A percentile compares a stretch with the other conserved stretches of the same genome.
phyloP scores from a whole-genome alignment of 495 filamentous ascomycete species.

The Thozetella sp. region DNA sequence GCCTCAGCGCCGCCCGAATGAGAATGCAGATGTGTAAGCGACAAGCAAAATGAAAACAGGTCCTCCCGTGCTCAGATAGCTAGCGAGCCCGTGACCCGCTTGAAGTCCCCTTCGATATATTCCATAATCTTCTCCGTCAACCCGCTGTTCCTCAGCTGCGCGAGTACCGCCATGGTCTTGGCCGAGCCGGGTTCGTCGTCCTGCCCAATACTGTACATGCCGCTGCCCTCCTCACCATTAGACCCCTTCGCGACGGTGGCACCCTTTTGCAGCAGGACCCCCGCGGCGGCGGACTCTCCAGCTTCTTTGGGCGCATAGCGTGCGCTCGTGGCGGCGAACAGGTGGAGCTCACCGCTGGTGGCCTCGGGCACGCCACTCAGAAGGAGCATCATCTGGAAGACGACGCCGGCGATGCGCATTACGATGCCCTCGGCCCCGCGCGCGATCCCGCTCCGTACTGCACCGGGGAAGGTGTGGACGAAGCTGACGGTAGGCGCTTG shows the following conservation, averaged over 20 bases:
- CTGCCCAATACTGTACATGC: constrained; percentile 42
- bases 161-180: constrained; percentile 32
- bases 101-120: not conserved
- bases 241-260: constrained; percentile 29
- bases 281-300: not conserved
- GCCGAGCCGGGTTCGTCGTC: constrained; percentile 28
- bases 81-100: not conserved
- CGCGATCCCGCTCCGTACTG: constrained; percentile 38
- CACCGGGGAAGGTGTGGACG: constrained; percentile 53
- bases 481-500: constrained; percentile 47
- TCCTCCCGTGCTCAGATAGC: not conserved
- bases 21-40: no score
- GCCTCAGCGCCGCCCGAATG: no score
- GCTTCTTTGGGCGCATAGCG: constrained; percentile 31
- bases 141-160: constrained; percentile 22
- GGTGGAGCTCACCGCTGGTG: constrained; percentile 50
- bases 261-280: constrained; percentile 22
- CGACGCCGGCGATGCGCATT: not conserved
- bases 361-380: constrained; percentile 29
- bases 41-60: not conserved
- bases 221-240: constrained; percentile 42
- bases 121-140: not conserved
- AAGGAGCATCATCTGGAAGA: not conserved
- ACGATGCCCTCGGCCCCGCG: constrained; percentile 7
- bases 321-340: constrained; percentile 48